A percentile compares a stretch with the other conserved stretches of the same genome.
Conservation (phyloP, 2,329 filamentous ascomycete genomes). For the Nemania abortiva region DNA sequence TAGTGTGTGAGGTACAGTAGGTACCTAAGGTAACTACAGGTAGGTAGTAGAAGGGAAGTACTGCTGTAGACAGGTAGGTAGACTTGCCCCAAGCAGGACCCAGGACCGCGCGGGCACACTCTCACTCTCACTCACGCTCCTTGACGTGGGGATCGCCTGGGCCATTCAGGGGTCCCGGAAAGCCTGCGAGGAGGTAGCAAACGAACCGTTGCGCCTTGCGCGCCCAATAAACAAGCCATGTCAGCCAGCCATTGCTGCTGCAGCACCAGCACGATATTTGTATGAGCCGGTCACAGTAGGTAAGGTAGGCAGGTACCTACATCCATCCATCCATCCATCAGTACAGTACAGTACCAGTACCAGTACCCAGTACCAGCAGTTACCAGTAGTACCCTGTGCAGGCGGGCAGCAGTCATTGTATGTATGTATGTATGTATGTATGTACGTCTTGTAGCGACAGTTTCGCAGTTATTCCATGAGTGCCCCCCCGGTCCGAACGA, state of each 20-base stretch:
- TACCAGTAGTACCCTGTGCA: no score
- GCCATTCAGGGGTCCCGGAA: slow-evolving; percentile 29
- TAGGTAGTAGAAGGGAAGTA: no score
- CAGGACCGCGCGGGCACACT: not conserved
- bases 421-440: no score
- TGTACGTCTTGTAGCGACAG: no score
- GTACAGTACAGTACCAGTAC: not conserved
- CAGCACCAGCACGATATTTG: slow-evolving; percentile 14
- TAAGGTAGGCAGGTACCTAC: no score
- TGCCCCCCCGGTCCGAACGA: slow-evolving; percentile 31
- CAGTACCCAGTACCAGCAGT: not conserved
- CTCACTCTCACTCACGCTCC: not conserved
- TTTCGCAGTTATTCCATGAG: slow-evolving; percentile 30
- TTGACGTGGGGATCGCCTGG: slow-evolving; percentile 19
- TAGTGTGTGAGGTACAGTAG: not conserved
- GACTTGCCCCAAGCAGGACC: not conserved
- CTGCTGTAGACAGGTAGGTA: no score
- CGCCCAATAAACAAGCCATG: slow-evolving; percentile 34
- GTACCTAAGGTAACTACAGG: not conserved
- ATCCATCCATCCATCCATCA: no score
- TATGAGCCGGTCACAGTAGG: slow-evolving; percentile 6
- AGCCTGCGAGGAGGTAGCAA: slow-evolving; percentile 17
- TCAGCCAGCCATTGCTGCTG: slow-evolving; percentile 27
- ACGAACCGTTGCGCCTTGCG: slow-evolving; percentile 35
- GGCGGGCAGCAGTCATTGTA: no score